Conservation (phyloP, 805 yeast species). For the Blastobotrys americana region DNA sequence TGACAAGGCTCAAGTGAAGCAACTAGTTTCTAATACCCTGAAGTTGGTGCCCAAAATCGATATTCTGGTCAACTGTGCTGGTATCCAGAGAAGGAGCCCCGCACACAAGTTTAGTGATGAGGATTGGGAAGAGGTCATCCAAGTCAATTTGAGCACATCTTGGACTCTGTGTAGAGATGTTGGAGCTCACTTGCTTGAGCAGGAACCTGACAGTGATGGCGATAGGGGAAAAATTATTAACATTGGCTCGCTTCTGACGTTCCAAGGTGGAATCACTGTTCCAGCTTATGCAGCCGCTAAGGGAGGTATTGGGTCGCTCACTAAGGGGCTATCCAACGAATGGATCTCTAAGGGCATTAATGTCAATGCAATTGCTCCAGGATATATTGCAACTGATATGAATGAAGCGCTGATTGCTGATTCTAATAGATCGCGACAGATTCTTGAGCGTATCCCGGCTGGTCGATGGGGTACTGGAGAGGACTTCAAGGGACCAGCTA, state of each 20-base stretch:
- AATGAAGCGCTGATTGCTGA: constrained; percentile 29
- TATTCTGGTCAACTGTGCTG: constrained; percentile 40
- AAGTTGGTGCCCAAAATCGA: constrained; percentile 31
- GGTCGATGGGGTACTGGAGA: constrained; percentile 44
- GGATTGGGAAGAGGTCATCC: constrained; percentile 35
- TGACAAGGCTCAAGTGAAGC: constrained; percentile 27
- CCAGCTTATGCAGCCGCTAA: constrained; percentile 40
- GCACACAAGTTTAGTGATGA: constrained; percentile 34
- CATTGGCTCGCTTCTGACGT: constrained; percentile 38
- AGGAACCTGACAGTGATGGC: constrained; percentile 16
- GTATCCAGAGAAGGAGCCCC: constrained; percentile 31
- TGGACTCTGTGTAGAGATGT: constrained; percentile 33
- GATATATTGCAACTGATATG: constrained; percentile 43
- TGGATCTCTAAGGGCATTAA: constrained; percentile 40
- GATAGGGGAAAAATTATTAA: constrained; percentile 37
- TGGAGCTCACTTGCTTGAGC: constrained; percentile 34
- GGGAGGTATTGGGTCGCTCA: constrained; percentile 35
- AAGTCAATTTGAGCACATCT: constrained; percentile 38
- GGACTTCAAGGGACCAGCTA: constrained; percentile 41
- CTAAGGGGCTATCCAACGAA: constrained; percentile 38
- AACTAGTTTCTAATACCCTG: constrained; percentile 30
- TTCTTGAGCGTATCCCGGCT: constrained; percentile 37
- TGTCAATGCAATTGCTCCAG: constrained; percentile 46
- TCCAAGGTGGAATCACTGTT: constrained; percentile 35
- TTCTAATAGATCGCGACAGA: constrained; percentile 24